A percentile compares a stretch with the other conserved stretches of the same genome.
phyloP scores from a whole-genome alignment of 768 basidiomycete species.

The Krasilnikovozyma curviuscula region DNA sequence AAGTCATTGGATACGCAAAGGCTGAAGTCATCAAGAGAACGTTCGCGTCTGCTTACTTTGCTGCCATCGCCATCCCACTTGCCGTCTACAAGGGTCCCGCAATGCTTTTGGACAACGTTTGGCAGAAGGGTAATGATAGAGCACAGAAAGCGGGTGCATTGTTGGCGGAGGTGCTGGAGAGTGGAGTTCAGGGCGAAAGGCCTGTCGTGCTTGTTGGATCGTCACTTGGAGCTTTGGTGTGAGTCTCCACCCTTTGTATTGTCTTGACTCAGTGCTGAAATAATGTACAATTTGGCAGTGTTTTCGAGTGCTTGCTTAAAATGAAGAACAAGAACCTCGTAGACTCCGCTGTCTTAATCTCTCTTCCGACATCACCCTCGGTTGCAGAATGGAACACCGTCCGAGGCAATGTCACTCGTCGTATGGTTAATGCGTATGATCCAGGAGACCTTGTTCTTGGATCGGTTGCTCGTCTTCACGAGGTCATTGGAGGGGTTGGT shows the following conservation, averaged over 20 bases:
- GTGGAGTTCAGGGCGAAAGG: conserved; percentile 30
- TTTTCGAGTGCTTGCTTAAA: too few species aligned
- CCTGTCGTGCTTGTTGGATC: conserved; percentile 31
- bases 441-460: conserved; percentile 27
- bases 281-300: too few species aligned
- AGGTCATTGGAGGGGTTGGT: conserved; percentile 25
- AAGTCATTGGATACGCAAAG: conserved; percentile 4
- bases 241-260: too few species aligned
- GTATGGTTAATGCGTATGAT: conserved; percentile 28
- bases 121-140: conserved; percentile 28
- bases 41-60: conserved; percentile 26
- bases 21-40: conserved; percentile 32
- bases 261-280: too few species aligned
- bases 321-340: conserved; percentile 22
- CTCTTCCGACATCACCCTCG: conserved; percentile 27
- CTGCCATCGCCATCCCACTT: conserved; percentile 2
- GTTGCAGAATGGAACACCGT: conserved; percentile 26
- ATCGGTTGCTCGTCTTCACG: conserved; percentile 28
- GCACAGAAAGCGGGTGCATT: conserved; percentile 31
- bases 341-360: conserved; percentile 30
- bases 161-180: conserved; percentile 31
- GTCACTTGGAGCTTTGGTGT: conserved; percentile 30
- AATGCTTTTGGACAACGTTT: conserved; percentile 24
- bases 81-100: conserved; percentile 24
- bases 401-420: conserved; percentile 24